A percentile compares a stretch with the other conserved stretches of the same genome.
These are phyloP conservation scores for Lachancea mirantina DNA, from an alignment of 805 yeast species.

Conservation along the genomic window DNA sequence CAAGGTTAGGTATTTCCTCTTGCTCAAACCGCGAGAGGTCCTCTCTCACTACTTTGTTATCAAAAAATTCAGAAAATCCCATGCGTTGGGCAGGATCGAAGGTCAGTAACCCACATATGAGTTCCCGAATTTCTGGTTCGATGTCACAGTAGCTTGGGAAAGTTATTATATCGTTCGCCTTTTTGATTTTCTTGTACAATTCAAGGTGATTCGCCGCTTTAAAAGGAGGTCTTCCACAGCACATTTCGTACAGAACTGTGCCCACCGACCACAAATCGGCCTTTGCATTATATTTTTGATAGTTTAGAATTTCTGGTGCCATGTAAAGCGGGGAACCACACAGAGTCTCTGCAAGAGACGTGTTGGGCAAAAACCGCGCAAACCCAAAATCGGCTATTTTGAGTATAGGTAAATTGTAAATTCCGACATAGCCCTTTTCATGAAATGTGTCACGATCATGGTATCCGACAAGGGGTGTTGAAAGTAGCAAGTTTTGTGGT, in stretches of 20 bases:
- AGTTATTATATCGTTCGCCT: constrained; percentile 64
- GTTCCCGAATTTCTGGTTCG: constrained; percentile 54
- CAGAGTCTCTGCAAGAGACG: constrained; percentile 91
- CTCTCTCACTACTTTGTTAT: constrained; percentile 53
- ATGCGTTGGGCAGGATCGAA: constrained; percentile 83
- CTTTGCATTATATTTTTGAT: constrained; percentile 93
- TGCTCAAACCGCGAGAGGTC: constrained; percentile 38
- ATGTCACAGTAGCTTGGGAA: constrained; percentile 67
- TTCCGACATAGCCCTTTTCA: constrained; percentile 57
- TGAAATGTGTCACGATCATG: constrained; percentile 50
- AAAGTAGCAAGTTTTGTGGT: constrained; percentile 70
- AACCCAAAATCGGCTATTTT: constrained; percentile 97
- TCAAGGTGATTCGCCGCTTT: constrained; percentile 91
- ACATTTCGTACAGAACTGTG: constrained; percentile 91
- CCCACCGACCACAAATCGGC: constrained; percentile 99
- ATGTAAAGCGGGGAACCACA: constrained; percentile 97
- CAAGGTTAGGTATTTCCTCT: constrained; percentile 44
- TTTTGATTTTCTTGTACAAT: constrained; percentile 76
- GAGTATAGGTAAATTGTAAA: constrained; percentile 82
- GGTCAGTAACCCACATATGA: constrained; percentile 70
- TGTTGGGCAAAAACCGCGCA: constrained; percentile 87
- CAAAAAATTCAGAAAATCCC: constrained; percentile 83
- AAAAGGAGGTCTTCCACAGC: constrained; percentile 94
- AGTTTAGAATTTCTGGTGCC: constrained; percentile 96
- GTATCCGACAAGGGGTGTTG: constrained; percentile 62